Conservation (phyloP, 2,329 filamentous ascomycete genomes). For the Pseudogymnoascus sp. region DNA sequence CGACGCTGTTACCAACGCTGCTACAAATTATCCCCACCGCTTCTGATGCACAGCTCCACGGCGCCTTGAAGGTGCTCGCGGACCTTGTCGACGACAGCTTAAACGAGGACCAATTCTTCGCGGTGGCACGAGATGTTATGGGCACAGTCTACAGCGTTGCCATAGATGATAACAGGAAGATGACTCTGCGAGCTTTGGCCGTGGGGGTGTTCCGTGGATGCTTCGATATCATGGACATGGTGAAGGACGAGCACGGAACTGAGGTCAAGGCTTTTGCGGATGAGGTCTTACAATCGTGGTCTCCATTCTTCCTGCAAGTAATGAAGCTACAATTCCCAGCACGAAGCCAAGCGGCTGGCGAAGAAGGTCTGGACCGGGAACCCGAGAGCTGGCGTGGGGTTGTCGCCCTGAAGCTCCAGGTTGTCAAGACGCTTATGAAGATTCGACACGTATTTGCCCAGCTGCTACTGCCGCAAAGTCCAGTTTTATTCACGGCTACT, state of each 20-base stretch:
- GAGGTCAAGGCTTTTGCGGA: conserved; percentile 87
- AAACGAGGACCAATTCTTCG: conserved; percentile 92
- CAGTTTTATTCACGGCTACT: conserved; percentile 73
- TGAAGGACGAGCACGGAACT: conserved; percentile 83
- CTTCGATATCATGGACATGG: conserved; percentile 94
- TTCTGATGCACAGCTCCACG: conserved; percentile 75
- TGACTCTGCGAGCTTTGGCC: conserved; percentile 73
- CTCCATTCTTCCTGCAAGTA: conserved; percentile 77
- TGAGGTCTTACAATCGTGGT: conserved; percentile 75
- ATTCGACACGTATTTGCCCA: conserved; percentile 78
- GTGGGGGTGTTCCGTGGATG: conserved; percentile 86
- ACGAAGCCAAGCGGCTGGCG: conserved; percentile 45
- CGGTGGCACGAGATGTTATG: conserved; percentile 78
- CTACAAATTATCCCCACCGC: conserved; percentile 71
- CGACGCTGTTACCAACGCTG: conserved; percentile 74
- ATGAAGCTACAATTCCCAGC: conserved; percentile 68
- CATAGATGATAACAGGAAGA: conserved; percentile 65
- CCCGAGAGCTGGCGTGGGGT: conserved; percentile 71
- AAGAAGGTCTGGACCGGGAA: conserved; percentile 45
- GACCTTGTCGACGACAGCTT: conserved; percentile 92
- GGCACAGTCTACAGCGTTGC: conserved; percentile 78
- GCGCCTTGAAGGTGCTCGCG: conserved; percentile 77
- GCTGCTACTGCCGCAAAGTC: conserved; percentile 75
- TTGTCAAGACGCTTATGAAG: conserved; percentile 89
- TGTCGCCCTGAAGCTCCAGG: conserved; percentile 83